Percentiles rank a stretch among this genome's conserved stretches.
Evolutionary conservation across 768 basidiomycete species (phyloP).

Genomic region (Amanita phalloides): DNA sequence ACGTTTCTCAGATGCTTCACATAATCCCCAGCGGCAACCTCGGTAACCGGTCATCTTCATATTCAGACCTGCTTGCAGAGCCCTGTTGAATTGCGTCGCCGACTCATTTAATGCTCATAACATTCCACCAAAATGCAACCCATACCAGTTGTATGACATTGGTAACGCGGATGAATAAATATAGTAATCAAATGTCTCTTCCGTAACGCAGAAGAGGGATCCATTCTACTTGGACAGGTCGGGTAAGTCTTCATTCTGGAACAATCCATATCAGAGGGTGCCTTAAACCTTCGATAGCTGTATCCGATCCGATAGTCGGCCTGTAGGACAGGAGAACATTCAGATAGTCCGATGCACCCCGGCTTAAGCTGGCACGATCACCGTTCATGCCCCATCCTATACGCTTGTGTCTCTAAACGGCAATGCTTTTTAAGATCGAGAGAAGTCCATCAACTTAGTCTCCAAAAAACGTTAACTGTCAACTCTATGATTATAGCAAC

Average conservation of each 20-base stretch:
- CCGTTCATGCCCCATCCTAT: constrained; percentile 57
- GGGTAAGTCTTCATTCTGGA: constrained; percentile 21
- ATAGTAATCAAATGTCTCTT: constrained; percentile 28
- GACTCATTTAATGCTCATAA: constrained; percentile 47
- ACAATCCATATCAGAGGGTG: not conserved
- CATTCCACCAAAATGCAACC: constrained; percentile 26
- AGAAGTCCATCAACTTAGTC: constrained; percentile 40
- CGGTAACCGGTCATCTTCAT: constrained; percentile 41
- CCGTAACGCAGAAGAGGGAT: constrained; percentile 42
- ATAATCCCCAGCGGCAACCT: constrained; percentile 40
- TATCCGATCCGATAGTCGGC: constrained; percentile 58
- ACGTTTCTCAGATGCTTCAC: constrained; percentile 58
- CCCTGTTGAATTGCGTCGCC: constrained; percentile 63
- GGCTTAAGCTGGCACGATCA: constrained; percentile 39
- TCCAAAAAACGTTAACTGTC: constrained; percentile 46
- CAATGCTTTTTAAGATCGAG: constrained; percentile 20
- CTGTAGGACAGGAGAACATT: constrained; percentile 35
- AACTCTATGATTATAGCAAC: constrained; percentile 46
- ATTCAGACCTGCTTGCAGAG: constrained; percentile 60
- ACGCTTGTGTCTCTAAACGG: constrained; percentile 60
- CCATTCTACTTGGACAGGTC: constrained; percentile 57
- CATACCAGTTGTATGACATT: constrained; percentile 24
- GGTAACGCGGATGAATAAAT: constrained; percentile 25
- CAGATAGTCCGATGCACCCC: constrained; percentile 48
- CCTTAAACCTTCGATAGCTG: constrained; percentile 37